Conservation (phyloP, 2,329 filamentous ascomycete species). For the Fusarium tricinctum region DNA sequence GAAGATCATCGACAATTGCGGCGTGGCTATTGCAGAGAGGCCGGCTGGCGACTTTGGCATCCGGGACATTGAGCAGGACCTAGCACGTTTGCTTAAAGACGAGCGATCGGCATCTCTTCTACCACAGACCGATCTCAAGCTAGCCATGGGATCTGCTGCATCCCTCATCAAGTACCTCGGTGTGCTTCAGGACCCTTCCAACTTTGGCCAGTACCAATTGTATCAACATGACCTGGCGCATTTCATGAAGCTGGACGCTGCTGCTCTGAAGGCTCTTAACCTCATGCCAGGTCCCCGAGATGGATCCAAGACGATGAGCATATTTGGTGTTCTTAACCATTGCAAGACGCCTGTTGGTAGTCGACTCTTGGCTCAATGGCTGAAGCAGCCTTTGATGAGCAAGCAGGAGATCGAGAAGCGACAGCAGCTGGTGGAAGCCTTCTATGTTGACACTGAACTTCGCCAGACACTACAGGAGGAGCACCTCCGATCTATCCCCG, state of each 20-base stretch:
- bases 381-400: slow-evolving; percentile 97
- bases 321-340: slow-evolving; percentile 94
- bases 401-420: slow-evolving; percentile 88
- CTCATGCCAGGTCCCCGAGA: slow-evolving; percentile 96
- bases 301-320: slow-evolving; percentile 96
- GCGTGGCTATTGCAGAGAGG: slow-evolving; percentile 88
- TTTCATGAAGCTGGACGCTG: slow-evolving; percentile 98
- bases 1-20: slow-evolving; percentile 92
- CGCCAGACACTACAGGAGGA: slow-evolving; percentile 97
- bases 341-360: slow-evolving; percentile 97
- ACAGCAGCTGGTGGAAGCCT: slow-evolving; percentile 95
- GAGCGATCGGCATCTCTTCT: slow-evolving; percentile 82
- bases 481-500: slow-evolving; percentile 91
- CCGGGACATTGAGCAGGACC: slow-evolving; percentile 95
- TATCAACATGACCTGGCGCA: slow-evolving; percentile 98
- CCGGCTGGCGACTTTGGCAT: slow-evolving; percentile 82
- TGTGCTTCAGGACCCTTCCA: slow-evolving; percentile 89
- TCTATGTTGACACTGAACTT: slow-evolving; percentile 91
- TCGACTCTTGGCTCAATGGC: slow-evolving; percentile 90
- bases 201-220: slow-evolving; percentile 96
- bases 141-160: slow-evolving; percentile 95
- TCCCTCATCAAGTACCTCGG: slow-evolving; percentile 95
- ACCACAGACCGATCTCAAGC: slow-evolving; percentile 91
- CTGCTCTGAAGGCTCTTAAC: slow-evolving; percentile 93
- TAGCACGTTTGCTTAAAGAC: slow-evolving; percentile 88